These are phyloP conservation scores for Amylocystis lapponica DNA, from an alignment of 768 basidiomycete genomes.

Conservation along the genomic window DNA sequence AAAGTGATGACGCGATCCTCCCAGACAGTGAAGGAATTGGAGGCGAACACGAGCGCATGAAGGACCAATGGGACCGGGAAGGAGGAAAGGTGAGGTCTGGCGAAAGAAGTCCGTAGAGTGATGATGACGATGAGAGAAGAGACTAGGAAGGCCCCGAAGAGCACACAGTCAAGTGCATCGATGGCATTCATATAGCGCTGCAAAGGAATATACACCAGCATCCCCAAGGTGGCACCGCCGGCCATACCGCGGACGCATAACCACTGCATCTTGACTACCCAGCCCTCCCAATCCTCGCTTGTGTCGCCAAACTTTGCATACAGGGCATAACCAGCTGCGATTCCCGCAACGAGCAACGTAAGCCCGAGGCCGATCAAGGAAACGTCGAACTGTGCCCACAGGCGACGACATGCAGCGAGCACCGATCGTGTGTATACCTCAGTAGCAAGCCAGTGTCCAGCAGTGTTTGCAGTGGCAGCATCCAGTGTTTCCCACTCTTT, in stretches of 20 bases:
- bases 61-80: conserved; percentile 50
- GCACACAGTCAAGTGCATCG: conserved; percentile 41
- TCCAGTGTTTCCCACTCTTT: conserved; percentile 33
- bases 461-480: conserved; percentile 8
- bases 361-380: conserved; percentile 73
- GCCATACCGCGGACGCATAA: conserved; percentile 11
- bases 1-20: conserved; percentile 82
- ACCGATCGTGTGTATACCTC: conserved; percentile 55
- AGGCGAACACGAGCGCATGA: conserved; percentile 74
- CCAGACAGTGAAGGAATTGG: conserved; percentile 98
- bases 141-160: conserved; percentile 44
- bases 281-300: conserved; percentile 37
- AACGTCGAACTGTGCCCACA: conserved; percentile 95
- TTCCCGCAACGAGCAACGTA: conserved; percentile 47
- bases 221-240: conserved; percentile 25
- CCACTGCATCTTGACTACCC: conserved; percentile 22
- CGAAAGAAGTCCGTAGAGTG: conserved; percentile 33
- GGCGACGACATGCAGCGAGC: conserved; percentile 65
- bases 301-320: conserved; percentile 43
- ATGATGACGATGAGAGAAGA: conserved; percentile 43
- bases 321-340: conserved; percentile 49
- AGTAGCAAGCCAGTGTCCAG: conserved; percentile 15
- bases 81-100: conserved; percentile 9
- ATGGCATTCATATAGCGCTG: conserved; percentile 37
- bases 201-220: conserved; percentile 28